A percentile compares a stretch with the other conserved stretches of the same genome.
Conservation (phyloP, 2,329 filamentous ascomycete species). For the Colletotrichum sidae region DNA sequence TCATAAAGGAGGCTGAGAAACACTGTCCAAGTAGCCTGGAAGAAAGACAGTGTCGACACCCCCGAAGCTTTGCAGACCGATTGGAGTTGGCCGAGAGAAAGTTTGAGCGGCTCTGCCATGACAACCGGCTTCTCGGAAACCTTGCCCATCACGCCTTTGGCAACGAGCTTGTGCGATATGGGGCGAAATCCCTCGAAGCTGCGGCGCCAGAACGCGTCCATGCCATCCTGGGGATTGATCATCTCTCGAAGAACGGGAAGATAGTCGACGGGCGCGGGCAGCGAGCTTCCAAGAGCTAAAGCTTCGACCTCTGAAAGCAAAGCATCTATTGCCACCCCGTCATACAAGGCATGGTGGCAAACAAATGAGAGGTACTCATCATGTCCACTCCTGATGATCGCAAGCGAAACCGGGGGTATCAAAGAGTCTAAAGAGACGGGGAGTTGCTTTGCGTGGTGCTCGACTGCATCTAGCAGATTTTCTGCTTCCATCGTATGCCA, state of each 20-base stretch:
- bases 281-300: constrained; percentile 57
- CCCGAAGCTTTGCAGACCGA: constrained; percentile 62
- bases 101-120: background rate
- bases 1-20: constrained; percentile 68
- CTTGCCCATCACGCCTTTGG: background rate
- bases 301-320: constrained; percentile 79
- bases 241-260: constrained; percentile 73
- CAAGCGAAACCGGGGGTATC: constrained; percentile 59
- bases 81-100: constrained; percentile 60
- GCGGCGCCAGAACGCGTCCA: constrained; percentile 74
- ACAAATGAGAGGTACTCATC: constrained; percentile 58
- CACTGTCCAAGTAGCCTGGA: constrained; percentile 80
- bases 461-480: constrained; percentile 50
- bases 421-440: constrained; percentile 56
- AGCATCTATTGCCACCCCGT: constrained; percentile 79
- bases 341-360: constrained; percentile 87
- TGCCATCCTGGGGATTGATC: constrained; percentile 57
- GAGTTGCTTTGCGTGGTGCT: constrained; percentile 54
- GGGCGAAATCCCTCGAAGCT: constrained; percentile 64
- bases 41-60: constrained; percentile 72
- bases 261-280: constrained; percentile 67
- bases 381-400: constrained; percentile 49
- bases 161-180: constrained; percentile 27
- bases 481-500: constrained; percentile 53
- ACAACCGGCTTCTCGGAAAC: background rate